Base-by-base conservation (phyloP, 768 basidiomycete species). In the Mycena belliarum region DNA sequence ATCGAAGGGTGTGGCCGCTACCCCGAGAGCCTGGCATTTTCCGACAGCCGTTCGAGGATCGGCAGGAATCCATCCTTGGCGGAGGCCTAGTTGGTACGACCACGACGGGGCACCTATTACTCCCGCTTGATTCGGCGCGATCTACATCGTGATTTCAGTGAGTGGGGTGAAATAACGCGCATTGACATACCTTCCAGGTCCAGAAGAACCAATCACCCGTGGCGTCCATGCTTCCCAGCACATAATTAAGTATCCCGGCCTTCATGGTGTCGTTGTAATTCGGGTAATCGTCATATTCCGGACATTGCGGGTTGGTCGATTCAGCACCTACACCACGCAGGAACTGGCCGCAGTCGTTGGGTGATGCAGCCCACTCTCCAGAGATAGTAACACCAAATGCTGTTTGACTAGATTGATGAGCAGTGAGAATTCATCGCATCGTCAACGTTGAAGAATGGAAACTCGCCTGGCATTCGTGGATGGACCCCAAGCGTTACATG, bases 281-380 rank as follows among this genome's bases (percentile, higher is more conserved):
- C 65, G 79, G 72, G 79, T 83, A 94, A 63, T 89, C 77, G 64
- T 75, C 64, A 61, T 70, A 76, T 47, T 69, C 49, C 38, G 69
- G 45, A 64, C 77, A 75, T 49, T 74, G 42, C 26, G 71, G 46
- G 71, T 70, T 18, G 57, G 73, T 66, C 21, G 54, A 29, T 53
- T 61, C 14, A 67, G 35, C 2, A 20, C 49, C 53, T 11, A 46
- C 65, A 11, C 70, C 71, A 2, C 54, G 59, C 24, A 75, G 52
- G 55, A 69, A 73, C 15, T 74, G 61, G 10, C 69, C 88, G 65
- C 90, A 91, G 50, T 83, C 77, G 65, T 88, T 91, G 64, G 76
- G 79, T 11, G 84, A 87, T 2, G 78, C 78, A 50, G 87, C 83
- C 71, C 88, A 93, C 71, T 95, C 93, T 41, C 91, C 93, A 0